These are phyloP conservation scores for Aspergillus tanneri DNA, from an alignment of 2,329 filamentous ascomycete genomes.

Conservation along the genomic window DNA sequence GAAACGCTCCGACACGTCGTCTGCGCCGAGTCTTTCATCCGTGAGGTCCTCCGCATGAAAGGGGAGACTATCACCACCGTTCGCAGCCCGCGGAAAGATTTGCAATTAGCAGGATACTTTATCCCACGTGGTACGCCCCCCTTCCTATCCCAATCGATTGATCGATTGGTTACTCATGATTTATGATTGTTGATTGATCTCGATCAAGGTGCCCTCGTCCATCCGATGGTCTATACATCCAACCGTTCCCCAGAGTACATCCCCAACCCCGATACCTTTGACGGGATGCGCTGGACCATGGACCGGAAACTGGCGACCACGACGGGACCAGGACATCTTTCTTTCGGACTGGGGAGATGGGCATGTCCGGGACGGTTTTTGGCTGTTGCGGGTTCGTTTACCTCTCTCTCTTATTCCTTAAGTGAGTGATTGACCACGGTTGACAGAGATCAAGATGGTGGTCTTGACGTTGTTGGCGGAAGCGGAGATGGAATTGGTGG, in stretches of 20 bases:
- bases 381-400: not conserved
- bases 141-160: too few species aligned
- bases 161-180: too few species aligned
- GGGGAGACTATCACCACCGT: not conserved
- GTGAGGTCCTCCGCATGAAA: constrained; percentile 1
- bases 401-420: not conserved
- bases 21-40: not conserved
- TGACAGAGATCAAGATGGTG: not conserved
- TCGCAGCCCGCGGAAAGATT: not conserved
- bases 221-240: not conserved
- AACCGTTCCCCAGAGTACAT: not conserved
- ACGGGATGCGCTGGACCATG: not conserved
- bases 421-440: not conserved
- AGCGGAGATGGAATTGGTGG: not conserved
- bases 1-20: not conserved
- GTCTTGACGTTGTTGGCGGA: not conserved
- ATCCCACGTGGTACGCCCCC: not conserved
- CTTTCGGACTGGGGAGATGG: not conserved
- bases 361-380: constrained; percentile 1
- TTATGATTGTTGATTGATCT: too few species aligned
- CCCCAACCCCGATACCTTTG: not conserved
- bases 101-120: not conserved
- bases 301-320: not conserved
- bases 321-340: not conserved
- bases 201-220: not conserved